phyloP scores from a whole-genome alignment of 768 basidiomycete genomes.

The Tremella mesenterica region DNA sequence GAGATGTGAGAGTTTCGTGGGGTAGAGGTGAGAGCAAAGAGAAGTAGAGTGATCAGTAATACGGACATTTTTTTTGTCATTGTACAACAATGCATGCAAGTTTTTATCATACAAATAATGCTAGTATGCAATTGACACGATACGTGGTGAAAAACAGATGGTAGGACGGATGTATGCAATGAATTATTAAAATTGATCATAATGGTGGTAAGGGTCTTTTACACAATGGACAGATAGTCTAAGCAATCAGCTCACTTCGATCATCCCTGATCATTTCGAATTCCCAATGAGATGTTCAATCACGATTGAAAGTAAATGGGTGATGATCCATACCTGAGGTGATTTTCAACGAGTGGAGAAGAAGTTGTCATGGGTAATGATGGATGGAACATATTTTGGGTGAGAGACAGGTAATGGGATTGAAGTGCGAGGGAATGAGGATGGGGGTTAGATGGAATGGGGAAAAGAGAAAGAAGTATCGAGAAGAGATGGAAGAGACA shows the following conservation, averaged over 20 bases:
- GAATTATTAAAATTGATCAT: too few relatives aligned
- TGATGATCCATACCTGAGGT: too few relatives aligned
- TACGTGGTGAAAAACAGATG: too few relatives aligned
- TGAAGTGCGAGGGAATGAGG: neutral
- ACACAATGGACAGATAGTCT: conserved; percentile 87
- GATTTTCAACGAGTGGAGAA: neutral
- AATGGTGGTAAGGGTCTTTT: conserved; percentile 73
- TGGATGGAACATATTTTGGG: neutral
- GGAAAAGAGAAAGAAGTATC: conserved; percentile 4
- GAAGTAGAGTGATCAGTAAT: too few relatives aligned
- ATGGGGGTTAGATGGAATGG: neutral
- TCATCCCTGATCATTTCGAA: too few relatives aligned
- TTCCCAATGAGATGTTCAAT: too few relatives aligned
- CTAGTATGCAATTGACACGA: too few relatives aligned
- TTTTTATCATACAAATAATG: neutral
- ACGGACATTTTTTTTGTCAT: too few relatives aligned
- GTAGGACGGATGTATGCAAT: too few relatives aligned
- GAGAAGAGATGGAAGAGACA: conserved; percentile 38
- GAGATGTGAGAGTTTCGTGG: too few relatives aligned
- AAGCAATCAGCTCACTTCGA: too few relatives aligned
- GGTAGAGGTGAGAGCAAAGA: neutral
- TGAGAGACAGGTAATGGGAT: neutral
- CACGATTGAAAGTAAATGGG: too few relatives aligned
- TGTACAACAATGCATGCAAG: conserved; percentile 1
- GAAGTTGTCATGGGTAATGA: neutral